Evolutionary conservation across 129 eudicot species (phyloP).

Genomic region (Gnaphalium uliginosum): DNA sequence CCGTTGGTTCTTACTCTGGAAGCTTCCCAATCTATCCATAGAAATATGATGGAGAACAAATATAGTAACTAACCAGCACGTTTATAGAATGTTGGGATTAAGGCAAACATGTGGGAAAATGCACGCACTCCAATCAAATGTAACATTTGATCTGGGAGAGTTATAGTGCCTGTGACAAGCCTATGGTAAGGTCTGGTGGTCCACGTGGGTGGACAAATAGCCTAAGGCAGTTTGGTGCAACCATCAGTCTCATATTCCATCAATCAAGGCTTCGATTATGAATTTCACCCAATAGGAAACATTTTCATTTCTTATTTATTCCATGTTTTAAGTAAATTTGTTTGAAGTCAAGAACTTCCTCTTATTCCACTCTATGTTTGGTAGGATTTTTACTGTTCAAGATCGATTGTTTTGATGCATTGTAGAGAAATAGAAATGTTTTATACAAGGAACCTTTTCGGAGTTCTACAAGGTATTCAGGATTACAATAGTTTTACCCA

Average conservation of each 20-base stretch:
- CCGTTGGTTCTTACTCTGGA: not conserved
- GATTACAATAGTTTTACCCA: not conserved
- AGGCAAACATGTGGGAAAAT: not conserved
- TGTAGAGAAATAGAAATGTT: too few relatives aligned
- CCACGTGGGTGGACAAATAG: not conserved
- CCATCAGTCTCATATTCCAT: not conserved
- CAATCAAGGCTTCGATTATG: not conserved
- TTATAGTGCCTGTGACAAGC: not conserved
- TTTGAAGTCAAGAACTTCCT: not conserved
- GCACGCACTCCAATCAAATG: not conserved
- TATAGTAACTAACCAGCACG: not conserved
- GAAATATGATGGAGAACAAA: not conserved
- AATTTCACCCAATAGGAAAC: not conserved
- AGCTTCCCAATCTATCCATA: not conserved
- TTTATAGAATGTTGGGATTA: not conserved
- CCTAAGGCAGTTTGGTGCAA: slow-evolving; percentile 2
- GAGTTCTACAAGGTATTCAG: not conserved
- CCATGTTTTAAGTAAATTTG: not conserved
- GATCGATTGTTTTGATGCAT: not conserved
- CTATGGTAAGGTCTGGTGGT: not conserved
- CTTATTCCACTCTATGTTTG: not conserved
- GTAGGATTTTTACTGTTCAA: not conserved
- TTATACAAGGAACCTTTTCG: not conserved
- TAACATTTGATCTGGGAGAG: not conserved
- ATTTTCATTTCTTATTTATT: not conserved